These are phyloP conservation scores for Blastomyces gilchristii DNA, from an alignment of 2,329 filamentous ascomycete species.

Conservation along the genomic window DNA sequence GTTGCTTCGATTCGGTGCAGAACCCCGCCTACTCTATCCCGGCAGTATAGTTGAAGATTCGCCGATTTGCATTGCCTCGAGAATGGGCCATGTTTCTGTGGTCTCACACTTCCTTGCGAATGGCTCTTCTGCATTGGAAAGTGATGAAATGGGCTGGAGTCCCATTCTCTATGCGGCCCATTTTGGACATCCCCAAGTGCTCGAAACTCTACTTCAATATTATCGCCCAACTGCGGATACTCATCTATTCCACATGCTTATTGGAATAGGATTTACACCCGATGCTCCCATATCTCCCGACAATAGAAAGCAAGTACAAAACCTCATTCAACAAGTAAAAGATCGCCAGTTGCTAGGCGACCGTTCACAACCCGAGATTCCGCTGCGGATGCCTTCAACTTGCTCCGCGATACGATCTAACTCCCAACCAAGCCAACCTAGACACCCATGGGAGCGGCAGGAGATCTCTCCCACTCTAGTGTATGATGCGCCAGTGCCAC, in stretches of 20 bases:
- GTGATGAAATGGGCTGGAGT: slow-evolving; percentile 30
- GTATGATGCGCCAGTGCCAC: not conserved
- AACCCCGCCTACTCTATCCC: slow-evolving; percentile 21
- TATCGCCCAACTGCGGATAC: slow-evolving; percentile 15
- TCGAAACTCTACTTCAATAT: slow-evolving; percentile 24
- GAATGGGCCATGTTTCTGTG: slow-evolving; percentile 26
- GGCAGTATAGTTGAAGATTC: slow-evolving; percentile 27
- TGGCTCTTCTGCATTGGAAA: slow-evolving; percentile 27
- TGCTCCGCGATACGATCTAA: not conserved
- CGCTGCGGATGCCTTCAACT: not conserved
- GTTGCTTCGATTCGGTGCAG: slow-evolving; percentile 26
- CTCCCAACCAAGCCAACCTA: not conserved
- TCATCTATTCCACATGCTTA: slow-evolving; percentile 6
- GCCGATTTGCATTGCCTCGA: slow-evolving; percentile 30
- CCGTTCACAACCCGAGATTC: not conserved
- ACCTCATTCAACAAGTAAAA: slow-evolving; percentile 5
- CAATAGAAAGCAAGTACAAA: slow-evolving; percentile 5
- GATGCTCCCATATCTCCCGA: slow-evolving; percentile 19
- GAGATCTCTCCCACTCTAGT: not conserved
- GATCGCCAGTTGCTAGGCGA: not conserved
- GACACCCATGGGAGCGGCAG: not conserved
- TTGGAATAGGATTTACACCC: slow-evolving; percentile 20
- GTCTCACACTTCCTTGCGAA: slow-evolving; percentile 25
- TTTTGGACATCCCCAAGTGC: slow-evolving; percentile 28
- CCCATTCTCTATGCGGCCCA: slow-evolving; percentile 32